These are phyloP conservation scores for Polyporus arcularius DNA, from an alignment of 768 basidiomycete genomes.

Conservation along the genomic window DNA sequence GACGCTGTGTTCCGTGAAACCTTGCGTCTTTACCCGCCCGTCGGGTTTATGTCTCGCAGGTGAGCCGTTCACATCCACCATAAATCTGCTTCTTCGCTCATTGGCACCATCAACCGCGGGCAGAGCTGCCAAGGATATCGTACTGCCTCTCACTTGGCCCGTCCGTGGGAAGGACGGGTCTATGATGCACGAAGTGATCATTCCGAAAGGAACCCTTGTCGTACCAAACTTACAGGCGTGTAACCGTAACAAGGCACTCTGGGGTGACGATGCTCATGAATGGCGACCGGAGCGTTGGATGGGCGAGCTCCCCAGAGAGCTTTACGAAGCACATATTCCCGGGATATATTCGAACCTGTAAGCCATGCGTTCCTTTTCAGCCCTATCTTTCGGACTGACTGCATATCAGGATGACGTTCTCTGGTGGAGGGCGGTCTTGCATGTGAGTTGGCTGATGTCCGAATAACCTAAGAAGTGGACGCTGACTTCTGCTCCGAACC, in stretches of 20 bases:
- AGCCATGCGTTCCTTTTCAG: not conserved
- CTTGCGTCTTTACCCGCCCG: slow-evolving; percentile 22
- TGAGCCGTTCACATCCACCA: not conserved
- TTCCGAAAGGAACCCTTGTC: slow-evolving; percentile 40
- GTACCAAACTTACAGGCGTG: slow-evolving; percentile 38
- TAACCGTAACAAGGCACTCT: slow-evolving; percentile 40
- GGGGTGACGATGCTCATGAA: slow-evolving; percentile 43
- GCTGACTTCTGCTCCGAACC: no score
- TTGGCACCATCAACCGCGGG: slow-evolving; percentile 27
- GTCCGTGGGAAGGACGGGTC: slow-evolving; percentile 1
- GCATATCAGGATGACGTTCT: slow-evolving; percentile 27
- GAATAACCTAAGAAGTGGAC: not conserved
- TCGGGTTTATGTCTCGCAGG: slow-evolving; percentile 10
- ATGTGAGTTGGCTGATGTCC: slow-evolving; percentile 18
- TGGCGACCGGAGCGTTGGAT: slow-evolving; percentile 48
- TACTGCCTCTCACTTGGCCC: slow-evolving; percentile 24
- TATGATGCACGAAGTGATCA: slow-evolving; percentile 22
- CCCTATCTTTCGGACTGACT: not conserved
- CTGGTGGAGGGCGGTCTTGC: slow-evolving; percentile 25
- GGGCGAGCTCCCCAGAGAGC: slow-evolving; percentile 1
- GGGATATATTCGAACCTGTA: slow-evolving; percentile 10
- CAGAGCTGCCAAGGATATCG: slow-evolving; percentile 42
- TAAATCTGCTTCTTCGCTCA: not conserved
- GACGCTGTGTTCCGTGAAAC: slow-evolving; percentile 35
- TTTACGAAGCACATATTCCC: slow-evolving; percentile 4